Conservation (phyloP, 208 protist genomes). For the Borovskyia barvae region DNA sequence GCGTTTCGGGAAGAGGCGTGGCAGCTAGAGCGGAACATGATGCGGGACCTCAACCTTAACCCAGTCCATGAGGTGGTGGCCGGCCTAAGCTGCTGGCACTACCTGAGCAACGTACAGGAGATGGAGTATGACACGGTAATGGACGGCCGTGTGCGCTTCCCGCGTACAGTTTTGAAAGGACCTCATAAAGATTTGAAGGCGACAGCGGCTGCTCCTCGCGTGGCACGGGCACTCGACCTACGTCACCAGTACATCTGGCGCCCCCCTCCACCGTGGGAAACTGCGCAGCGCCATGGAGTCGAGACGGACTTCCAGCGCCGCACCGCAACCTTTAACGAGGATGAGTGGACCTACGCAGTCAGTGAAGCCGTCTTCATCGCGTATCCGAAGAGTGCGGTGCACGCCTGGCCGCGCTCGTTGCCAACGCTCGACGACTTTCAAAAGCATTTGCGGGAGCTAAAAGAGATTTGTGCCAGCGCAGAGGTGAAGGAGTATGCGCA, state of each 20-base stretch:
- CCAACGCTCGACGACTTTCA: conserved; percentile 81
- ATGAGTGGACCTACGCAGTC: conserved; percentile 84
- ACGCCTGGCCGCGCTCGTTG: conserved; percentile 79
- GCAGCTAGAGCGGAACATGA: conserved; percentile 78
- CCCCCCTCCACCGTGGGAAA: conserved; percentile 75
- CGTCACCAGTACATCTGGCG: conserved; percentile 81
- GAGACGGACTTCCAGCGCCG: conserved; percentile 85
- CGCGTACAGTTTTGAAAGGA: conserved; percentile 83
- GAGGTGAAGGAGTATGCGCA: conserved; percentile 93
- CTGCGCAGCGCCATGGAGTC: conserved; percentile 51
- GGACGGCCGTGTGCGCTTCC: conserved; percentile 85
- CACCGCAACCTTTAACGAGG: conserved; percentile 86
- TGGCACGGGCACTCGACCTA: conserved; percentile 73
- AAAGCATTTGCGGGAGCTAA: conserved; percentile 69
- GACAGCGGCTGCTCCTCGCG: conserved; percentile 36
- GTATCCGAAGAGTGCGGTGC: conserved; percentile 66
- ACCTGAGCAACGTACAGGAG: conserved; percentile 78
- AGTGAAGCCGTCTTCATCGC: conserved; percentile 90
- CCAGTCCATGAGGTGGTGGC: conserved; percentile 36
- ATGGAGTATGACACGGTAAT: conserved; percentile 86
- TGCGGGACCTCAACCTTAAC: conserved; percentile 73
- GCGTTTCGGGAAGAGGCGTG: conserved; percentile 86
- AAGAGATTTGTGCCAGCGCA: conserved; percentile 61
- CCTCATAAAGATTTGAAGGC: conserved; percentile 37
- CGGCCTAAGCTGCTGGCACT: conserved; percentile 70